Base-by-base conservation (phyloP, 305 asterid genomes). In the Withania somnifera region DNA sequence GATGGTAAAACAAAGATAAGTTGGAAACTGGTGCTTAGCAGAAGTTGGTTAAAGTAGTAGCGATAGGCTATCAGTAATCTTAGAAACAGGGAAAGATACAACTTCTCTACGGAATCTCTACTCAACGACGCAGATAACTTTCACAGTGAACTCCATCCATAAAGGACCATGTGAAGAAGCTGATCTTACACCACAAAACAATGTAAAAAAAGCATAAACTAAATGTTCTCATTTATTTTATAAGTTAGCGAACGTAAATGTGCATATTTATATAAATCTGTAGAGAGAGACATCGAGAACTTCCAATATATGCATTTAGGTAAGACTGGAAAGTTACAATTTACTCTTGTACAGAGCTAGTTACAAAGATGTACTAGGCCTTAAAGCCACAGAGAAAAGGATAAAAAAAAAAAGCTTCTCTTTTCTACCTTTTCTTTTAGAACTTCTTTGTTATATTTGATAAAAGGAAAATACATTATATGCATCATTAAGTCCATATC, bases 311-410 rank as follows among this genome's bases (percentile, higher is more conserved):
- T 80, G 66, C 83, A 22, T 83, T 82, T 77, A 84, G 82, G 61
- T 26, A 73, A 82, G 40, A 34, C 77, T 8, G 47, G 75, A 63
- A 50, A 83, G 81, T 84, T 83, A 85, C 88, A 84, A 78, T 47
- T 11, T 78, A 53, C 78, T 86, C 88, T 86, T 75, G 89, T 75
- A 87, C 91, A 86, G 20, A 80, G 85, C 81, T 87, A 82, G 79
- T 82, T 86, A 88, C 90, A 88, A 83, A 87, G 87, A 80, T 85
- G 89, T 79, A 84, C 90, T 82, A 87, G 89, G 88, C 79, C 83
- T 34, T 80, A 20, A 77, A 79, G 82, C 82, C 79, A 28, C 83
- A 77, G 79, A 57, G 81, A 84, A 66, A 84, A 79, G 63, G 67
- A 34, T 47, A 17, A 3, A 8, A 38, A 3, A 8, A 38, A 40